These are phyloP conservation scores for Larix kaempferi DNA, from an alignment of 75 land plant genomes.

Conservation along the genomic window DNA sequence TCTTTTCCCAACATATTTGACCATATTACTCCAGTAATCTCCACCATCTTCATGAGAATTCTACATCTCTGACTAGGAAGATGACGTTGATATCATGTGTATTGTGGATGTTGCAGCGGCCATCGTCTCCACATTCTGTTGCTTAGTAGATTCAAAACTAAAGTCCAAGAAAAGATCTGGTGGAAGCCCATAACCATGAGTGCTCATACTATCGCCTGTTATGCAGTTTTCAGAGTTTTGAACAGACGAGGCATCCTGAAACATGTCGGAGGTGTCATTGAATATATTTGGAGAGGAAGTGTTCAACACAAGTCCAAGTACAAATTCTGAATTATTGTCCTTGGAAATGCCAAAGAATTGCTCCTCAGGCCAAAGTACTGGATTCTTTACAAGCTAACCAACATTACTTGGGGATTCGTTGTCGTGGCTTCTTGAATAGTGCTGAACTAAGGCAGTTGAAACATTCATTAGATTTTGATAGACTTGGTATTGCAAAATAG, in stretches of 20 bases:
- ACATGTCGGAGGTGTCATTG: background rate
- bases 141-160: background rate
- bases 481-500: too few species aligned
- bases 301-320: background rate
- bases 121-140: background rate
- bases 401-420: too few species aligned
- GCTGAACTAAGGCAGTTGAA: too few species aligned
- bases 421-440: too few species aligned
- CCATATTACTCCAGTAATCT: slow-evolving; percentile 8
- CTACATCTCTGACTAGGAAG: background rate
- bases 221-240: too few species aligned
- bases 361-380: too few species aligned
- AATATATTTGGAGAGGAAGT: slow-evolving; percentile 7
- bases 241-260: background rate
- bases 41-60: slow-evolving; percentile 1
- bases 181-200: background rate
- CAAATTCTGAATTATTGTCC: too few species aligned
- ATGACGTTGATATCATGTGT: background rate
- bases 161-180: slow-evolving; percentile 6
- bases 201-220: background rate
- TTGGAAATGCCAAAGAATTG: too few species aligned
- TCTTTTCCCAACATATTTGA: slow-evolving; percentile 1
- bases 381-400: too few species aligned
- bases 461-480: too few species aligned
- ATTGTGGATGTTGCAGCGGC: background rate